Evolutionary conservation across 768 basidiomycete species (phyloP).

Genomic region (Leccinum obscurum): DNA sequence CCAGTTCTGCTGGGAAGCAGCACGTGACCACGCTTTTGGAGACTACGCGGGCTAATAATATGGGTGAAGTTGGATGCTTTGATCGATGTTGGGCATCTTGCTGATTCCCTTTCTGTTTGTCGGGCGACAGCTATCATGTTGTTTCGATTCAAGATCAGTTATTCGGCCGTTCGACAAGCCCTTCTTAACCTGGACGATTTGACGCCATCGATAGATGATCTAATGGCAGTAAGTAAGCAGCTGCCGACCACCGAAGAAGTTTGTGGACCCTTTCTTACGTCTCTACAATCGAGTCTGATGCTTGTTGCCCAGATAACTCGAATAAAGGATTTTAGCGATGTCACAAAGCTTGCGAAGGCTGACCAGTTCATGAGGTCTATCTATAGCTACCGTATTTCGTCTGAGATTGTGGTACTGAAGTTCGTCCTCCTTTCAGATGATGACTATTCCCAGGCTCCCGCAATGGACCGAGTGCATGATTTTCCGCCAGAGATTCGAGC

Average conservation of each 20-base stretch:
- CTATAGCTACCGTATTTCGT: conserved; percentile 10
- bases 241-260: conserved; percentile 86
- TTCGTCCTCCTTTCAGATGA: conserved; percentile 51
- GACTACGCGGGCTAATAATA: conserved; percentile 80
- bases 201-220: conserved; percentile 66
- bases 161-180: conserved; percentile 66
- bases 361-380: conserved; percentile 79
- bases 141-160: conserved; percentile 64
- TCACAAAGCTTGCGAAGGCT: conserved; percentile 73
- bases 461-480: conserved; percentile 81
- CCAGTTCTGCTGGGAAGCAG: conserved; percentile 50
- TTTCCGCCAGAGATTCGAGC: conserved; percentile 76
- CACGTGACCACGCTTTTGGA: conserved; percentile 72
- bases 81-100: neutral
- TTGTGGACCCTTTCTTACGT: neutral
- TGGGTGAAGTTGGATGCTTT: conserved; percentile 48
- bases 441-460: conserved; percentile 70
- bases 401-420: conserved; percentile 4
- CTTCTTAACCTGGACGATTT: conserved; percentile 72
- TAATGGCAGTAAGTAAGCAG: conserved; percentile 72
- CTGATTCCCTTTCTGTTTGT: conserved; percentile 1
- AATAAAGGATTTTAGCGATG: conserved; percentile 69
- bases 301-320: conserved; percentile 48
- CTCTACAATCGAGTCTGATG: neutral
- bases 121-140: conserved; percentile 74